A percentile compares a stretch with the other conserved stretches of the same genome.
Evolutionary conservation across 129 eudicot species (phyloP).

Genomic region (Gnaphalium uliginosum): DNA sequence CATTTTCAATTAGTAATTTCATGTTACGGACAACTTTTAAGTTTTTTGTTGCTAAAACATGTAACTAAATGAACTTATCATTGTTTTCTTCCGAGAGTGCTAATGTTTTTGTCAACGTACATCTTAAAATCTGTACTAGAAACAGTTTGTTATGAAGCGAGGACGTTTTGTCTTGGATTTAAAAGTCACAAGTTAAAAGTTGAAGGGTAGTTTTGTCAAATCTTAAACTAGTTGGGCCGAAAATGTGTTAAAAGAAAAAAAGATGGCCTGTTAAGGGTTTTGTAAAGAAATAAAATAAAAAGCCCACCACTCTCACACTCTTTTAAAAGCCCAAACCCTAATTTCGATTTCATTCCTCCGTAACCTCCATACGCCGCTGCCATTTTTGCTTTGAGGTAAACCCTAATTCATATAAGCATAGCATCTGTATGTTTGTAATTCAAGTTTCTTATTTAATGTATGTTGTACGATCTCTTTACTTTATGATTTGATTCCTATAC

Average conservation of each 20-base stretch:
- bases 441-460: background rate
- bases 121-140: no score
- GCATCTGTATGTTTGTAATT: background rate
- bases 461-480: background rate
- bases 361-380: slow-evolving; percentile 28
- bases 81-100: no score
- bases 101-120: no score
- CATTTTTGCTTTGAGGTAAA: slow-evolving; percentile 27
- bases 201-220: background rate
- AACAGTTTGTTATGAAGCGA: no score
- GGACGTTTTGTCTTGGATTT: no score
- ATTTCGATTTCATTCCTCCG: slow-evolving; percentile 10
- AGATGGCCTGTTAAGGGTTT: background rate
- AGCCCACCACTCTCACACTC: background rate
- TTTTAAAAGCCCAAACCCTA: slow-evolving; percentile 35
- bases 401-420: background rate
- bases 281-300: background rate
- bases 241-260: background rate
- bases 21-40: no score
- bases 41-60: no score
- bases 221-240: background rate
- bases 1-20: no score
- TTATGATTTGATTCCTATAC: background rate
- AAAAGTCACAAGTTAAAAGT: background rate
- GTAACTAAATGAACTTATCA: no score